Evolutionary conservation across 2,329 filamentous ascomycete species (phyloP).

Genomic region (Cordyceps fumosorosea): DNA sequence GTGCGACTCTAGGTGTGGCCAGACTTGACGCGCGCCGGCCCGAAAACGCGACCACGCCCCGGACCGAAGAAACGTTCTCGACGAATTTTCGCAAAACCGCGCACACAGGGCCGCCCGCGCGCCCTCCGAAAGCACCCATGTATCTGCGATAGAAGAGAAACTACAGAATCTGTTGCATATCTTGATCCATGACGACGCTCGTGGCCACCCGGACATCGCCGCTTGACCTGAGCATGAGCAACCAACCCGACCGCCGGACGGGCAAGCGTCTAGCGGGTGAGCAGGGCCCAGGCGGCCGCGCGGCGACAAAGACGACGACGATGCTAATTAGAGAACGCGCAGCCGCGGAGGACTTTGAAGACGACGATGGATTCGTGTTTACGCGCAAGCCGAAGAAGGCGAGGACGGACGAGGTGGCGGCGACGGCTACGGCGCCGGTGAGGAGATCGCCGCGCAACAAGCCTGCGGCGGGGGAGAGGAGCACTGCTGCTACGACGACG

Average conservation of each 20-base stretch:
- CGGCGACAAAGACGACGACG: not conserved
- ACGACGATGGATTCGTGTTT: slow-evolving; percentile 73
- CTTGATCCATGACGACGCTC: slow-evolving; percentile 63
- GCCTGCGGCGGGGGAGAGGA: slow-evolving; percentile 15
- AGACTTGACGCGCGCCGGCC: too few relatives aligned
- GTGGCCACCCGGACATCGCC: slow-evolving; percentile 57
- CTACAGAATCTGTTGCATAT: not conserved
- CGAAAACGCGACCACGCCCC: not conserved
- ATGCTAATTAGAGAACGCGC: slow-evolving; percentile 15
- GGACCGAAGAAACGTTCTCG: not conserved
- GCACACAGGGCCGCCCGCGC: not conserved
- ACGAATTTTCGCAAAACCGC: not conserved
- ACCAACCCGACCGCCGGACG: slow-evolving; percentile 53
- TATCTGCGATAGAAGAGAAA: not conserved
- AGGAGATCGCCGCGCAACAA: slow-evolving; percentile 34
- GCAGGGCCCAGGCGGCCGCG: slow-evolving; percentile 23
- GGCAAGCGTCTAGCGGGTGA: slow-evolving; percentile 59
- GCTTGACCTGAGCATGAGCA: slow-evolving; percentile 63
- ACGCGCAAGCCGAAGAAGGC: slow-evolving; percentile 59
- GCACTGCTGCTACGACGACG: not conserved
- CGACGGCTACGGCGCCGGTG: slow-evolving; percentile 26
- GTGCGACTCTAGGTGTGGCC: too few relatives aligned
- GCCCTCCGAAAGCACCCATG: not conserved
- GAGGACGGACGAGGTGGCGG: slow-evolving; percentile 48
- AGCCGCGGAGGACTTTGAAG: slow-evolving; percentile 51